Conservation (phyloP, 2,329 filamentous ascomycete species). For the Botryotinia narcissicola region DNA sequence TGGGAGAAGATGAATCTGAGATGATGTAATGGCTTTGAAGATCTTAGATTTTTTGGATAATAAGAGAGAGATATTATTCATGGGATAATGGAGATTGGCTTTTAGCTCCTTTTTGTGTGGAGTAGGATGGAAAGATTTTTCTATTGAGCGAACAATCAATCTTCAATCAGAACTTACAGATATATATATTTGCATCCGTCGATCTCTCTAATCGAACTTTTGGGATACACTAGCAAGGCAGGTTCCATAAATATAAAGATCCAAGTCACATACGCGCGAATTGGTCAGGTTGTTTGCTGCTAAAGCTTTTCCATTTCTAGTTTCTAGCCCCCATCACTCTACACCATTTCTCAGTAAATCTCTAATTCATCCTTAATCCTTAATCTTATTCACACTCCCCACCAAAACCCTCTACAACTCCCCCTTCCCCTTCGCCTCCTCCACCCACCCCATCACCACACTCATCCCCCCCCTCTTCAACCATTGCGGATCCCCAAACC, state of each 20-base stretch:
- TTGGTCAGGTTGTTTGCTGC: neutral
- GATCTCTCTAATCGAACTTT: too few relatives aligned
- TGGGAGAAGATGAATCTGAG: neutral
- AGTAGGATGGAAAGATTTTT: neutral
- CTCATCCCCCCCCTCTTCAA: neutral
- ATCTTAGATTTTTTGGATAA: neutral
- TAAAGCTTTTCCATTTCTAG: neutral
- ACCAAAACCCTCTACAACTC: neutral
- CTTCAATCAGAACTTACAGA: neutral
- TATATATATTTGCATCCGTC: accelerated
- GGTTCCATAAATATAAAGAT: neutral
- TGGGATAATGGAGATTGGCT: neutral
- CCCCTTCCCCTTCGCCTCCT: neutral
- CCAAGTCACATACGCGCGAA: neutral
- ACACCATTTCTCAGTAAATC: neutral
- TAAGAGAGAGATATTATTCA: neutral
- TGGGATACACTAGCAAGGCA: neutral
- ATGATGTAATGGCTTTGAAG: neutral
- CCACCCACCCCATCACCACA: too few relatives aligned
- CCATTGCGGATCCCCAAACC: neutral
- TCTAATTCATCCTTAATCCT: neutral
- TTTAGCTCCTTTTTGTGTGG: neutral
- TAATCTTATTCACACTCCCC: neutral
- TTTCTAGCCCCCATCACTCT: neutral
- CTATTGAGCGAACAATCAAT: neutral